Evolutionary conservation across 2,329 filamentous ascomycete genomes (phyloP).

Genomic region (Colletotrichum theobromicola): DNA sequence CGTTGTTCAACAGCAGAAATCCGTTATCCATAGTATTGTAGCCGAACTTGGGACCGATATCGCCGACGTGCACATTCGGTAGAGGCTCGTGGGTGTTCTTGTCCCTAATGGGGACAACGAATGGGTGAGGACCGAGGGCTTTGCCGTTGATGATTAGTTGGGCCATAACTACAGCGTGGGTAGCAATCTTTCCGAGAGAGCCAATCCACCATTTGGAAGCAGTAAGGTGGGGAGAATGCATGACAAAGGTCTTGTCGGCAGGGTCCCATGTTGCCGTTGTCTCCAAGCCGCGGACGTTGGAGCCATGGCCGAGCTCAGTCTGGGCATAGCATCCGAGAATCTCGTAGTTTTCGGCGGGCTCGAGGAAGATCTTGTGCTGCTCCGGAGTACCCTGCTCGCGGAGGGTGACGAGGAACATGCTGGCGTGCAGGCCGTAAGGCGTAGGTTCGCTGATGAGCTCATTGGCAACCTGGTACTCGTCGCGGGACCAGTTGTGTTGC

Average conservation of each 20-base stretch:
- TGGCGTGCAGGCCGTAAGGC: conserved; percentile 74
- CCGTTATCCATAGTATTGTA: conserved; percentile 87
- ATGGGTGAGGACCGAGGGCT: conserved; percentile 76
- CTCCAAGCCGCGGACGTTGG: conserved; percentile 76
- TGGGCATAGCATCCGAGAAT: conserved; percentile 83
- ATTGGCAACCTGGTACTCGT: conserved; percentile 69
- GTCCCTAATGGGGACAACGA: conserved; percentile 77
- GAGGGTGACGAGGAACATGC: conserved; percentile 59
- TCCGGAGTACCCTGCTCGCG: conserved; percentile 74
- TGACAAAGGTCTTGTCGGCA: conserved; percentile 74
- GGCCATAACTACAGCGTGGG: conserved; percentile 80
- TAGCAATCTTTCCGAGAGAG: conserved; percentile 76
- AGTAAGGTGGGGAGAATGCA: conserved; percentile 77
- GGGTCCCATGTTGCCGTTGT: conserved; percentile 77
- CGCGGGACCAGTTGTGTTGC: conserved; percentile 70
- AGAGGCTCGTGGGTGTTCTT: conserved; percentile 72
- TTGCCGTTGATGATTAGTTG: conserved; percentile 75
- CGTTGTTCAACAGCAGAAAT: conserved; percentile 77
- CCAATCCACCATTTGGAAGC: conserved; percentile 89
- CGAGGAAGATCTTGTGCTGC: conserved; percentile 76
- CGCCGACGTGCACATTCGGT: conserved; percentile 74
- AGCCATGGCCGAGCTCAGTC: conserved; percentile 81
- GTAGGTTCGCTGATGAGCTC: conserved; percentile 76
- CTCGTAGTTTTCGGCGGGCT: conserved; percentile 71
- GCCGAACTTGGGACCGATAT: conserved; percentile 82